Base-by-base conservation (phyloP, 352 stramenopile genomes). In the Phytophthora palmivora region DNA sequence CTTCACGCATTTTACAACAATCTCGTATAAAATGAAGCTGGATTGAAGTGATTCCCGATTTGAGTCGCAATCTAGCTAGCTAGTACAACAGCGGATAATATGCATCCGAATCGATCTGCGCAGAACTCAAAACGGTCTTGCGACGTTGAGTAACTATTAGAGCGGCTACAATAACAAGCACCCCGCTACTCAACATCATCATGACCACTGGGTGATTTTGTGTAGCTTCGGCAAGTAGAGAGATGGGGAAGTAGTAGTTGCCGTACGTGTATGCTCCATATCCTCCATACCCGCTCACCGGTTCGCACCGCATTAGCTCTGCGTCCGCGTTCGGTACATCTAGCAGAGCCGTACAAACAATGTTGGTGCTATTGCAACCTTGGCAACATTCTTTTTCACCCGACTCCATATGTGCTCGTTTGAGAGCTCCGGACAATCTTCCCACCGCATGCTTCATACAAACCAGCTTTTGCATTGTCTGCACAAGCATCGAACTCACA, bases 251-350 rank as follows among this genome's bases (percentile, higher is more conserved):
- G 49, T 73, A 75, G 15, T 58, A 61, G 28, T 49, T 46, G 39
- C 39, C 32, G 59, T 78, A 78, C 8, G 12, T 2, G 7, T 34
- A 34, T 34, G 30, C 30, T 10, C 30, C 30, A 34, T 34, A 34
- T 34, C 30, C 37, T 15, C 36, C 18, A n/a, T 36, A 36, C 11
- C 2, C 21, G 41, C 46, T 30, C 4, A 15, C n/a, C 12, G 77
- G 80, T 22, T 79, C 79, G 44, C 78, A 88, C 6, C 79, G 74
- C 71, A 77, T 84, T 52, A 91, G 71, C 32, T 87, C 70, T 4
- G 72, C 43, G 0, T 62, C 26, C 3, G n/a, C 22, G 1, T 74
- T 53, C 0, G 77, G 73, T 7, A 85, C 26, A 41, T 71, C 47
- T 0, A 88, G 44, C 32, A 91, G 60, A 36, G 72, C 19, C 7